Percentiles rank a stretch among this genome's conserved stretches.
These are phyloP conservation scores for Candida corydali DNA, from an alignment of 805 yeast species.

Conservation along the genomic window DNA sequence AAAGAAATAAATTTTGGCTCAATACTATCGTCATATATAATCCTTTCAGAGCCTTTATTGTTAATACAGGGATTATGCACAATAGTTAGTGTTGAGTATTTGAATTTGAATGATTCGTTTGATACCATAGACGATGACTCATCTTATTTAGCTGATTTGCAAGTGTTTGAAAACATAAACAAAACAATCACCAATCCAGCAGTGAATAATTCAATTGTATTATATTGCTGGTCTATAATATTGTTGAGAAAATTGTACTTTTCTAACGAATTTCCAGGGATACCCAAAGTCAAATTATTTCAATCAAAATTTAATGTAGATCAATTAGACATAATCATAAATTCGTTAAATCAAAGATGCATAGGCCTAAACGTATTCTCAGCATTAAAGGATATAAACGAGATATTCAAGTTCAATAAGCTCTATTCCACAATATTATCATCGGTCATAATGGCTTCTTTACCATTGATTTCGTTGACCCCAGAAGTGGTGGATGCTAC, in stretches of 20 bases:
- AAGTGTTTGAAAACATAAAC: conserved; percentile 35
- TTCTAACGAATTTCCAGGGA: conserved; percentile 34
- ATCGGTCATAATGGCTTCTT: conserved; percentile 38
- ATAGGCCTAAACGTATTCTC: conserved; percentile 41
- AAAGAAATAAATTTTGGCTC: conserved; percentile 23
- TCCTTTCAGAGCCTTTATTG: conserved; percentile 21
- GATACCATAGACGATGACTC: conserved; percentile 28
- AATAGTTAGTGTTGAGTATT: conserved; percentile 45
- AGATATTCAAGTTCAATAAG: conserved; percentile 44
- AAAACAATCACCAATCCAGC: conserved; percentile 31
- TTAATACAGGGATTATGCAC: conserved; percentile 46
- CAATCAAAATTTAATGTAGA: conserved; percentile 9
- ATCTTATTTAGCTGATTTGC: conserved; percentile 38
- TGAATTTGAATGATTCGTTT: conserved; percentile 53
- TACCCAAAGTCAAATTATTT: conserved; percentile 2
- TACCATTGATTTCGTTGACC: conserved; percentile 48
- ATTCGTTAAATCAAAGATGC: conserved; percentile 36
- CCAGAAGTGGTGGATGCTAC: conserved; percentile 42
- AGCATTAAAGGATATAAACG: conserved; percentile 38
- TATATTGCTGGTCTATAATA: conserved; percentile 66
- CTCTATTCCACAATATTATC: conserved; percentile 49
- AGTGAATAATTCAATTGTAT: conserved; percentile 43
- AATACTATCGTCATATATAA: conserved; percentile 22
- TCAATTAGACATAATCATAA: conserved; percentile 19
- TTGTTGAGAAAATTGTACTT: conserved; percentile 48